These are phyloP conservation scores for Aspergillus transmontanensis DNA, from an alignment of 2,329 filamentous ascomycete species.

Conservation along the genomic window DNA sequence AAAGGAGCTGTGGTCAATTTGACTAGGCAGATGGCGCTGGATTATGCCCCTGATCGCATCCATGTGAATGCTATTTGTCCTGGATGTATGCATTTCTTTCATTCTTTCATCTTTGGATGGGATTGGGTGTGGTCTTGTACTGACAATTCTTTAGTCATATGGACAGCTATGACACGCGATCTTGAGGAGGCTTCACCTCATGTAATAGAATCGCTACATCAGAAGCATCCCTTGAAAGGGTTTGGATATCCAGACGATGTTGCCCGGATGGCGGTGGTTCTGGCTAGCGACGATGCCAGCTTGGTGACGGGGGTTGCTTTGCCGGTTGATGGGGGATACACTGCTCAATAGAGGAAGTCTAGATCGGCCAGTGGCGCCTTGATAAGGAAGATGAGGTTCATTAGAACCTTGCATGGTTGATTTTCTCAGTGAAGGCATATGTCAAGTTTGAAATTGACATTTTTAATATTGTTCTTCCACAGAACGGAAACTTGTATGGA, in stretches of 20 bases:
- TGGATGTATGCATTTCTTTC: slow-evolving; percentile 39
- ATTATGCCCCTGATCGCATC: slow-evolving; percentile 52
- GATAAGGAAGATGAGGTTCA: neutral
- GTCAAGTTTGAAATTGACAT: neutral
- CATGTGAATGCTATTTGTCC: slow-evolving; percentile 59
- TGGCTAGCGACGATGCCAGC: slow-evolving; percentile 50
- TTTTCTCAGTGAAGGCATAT: neutral
- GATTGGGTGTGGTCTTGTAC: too few relatives aligned
- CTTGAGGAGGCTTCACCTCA: slow-evolving; percentile 1
- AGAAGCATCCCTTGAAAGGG: slow-evolving; percentile 29
- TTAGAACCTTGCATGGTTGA: neutral
- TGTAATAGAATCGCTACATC: slow-evolving; percentile 11
- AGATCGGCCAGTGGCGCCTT: neutral
- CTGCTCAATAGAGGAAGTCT: slow-evolving; percentile 17
- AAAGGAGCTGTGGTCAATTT: slow-evolving; percentile 56
- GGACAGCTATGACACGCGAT: slow-evolving; percentile 27
- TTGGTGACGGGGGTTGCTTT: slow-evolving; percentile 51
- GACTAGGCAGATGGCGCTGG: slow-evolving; percentile 52
- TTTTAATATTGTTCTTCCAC: neutral
- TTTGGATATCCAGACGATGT: slow-evolving; percentile 38
- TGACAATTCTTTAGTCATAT: slow-evolving; percentile 19
- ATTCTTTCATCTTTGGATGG: neutral
- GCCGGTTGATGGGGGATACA: slow-evolving; percentile 52
- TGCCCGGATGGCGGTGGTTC: slow-evolving; percentile 45
- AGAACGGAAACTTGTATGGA: neutral